Conservation (phyloP, 768 basidiomycete species). For the Pulveroboletus frians region DNA sequence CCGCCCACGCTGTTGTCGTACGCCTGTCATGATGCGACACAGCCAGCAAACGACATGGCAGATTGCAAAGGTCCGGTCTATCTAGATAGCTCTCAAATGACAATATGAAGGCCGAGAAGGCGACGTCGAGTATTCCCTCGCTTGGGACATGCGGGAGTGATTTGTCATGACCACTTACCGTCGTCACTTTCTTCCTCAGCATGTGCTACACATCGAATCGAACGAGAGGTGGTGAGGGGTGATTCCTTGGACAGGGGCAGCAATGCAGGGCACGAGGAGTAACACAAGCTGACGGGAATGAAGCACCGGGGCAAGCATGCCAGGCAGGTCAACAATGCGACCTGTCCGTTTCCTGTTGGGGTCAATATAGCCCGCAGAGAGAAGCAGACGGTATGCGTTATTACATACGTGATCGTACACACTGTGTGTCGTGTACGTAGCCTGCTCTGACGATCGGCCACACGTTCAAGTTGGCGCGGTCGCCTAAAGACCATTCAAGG, state of each 20-base stretch:
- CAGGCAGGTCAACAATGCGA: conserved; percentile 1
- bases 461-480: conserved; percentile 13
- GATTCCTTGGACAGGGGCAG: conserved; percentile 15
- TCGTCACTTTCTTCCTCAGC: too few species aligned
- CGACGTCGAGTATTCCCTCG: conserved; percentile 4
- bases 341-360: conserved; percentile 9
- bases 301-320: conserved; percentile 4
- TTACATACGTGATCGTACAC: conserved; percentile 20
- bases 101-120: conserved; percentile 10
- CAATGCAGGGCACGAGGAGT: conserved; percentile 14
- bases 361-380: neutral
- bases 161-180: conserved; percentile 14
- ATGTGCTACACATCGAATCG: too few species aligned
- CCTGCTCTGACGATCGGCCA: conserved; percentile 23
- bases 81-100: conserved; percentile 7
- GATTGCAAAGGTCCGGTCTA: neutral
- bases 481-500: conserved; percentile 18
- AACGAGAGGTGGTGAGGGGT: too few species aligned
- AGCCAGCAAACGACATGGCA: neutral
- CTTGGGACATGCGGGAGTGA: neutral
- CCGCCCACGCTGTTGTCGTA: conserved; percentile 5
- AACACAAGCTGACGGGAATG: conserved; percentile 19
- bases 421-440: conserved; percentile 20
- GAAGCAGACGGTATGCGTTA: conserved; percentile 2
- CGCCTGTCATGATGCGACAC: conserved; percentile 2